Percentiles rank a stretch among this genome's conserved stretches.
These are phyloP conservation scores for Pyrus communis DNA, from an alignment of 306 rosid genomes.

Conservation along the genomic window DNA sequence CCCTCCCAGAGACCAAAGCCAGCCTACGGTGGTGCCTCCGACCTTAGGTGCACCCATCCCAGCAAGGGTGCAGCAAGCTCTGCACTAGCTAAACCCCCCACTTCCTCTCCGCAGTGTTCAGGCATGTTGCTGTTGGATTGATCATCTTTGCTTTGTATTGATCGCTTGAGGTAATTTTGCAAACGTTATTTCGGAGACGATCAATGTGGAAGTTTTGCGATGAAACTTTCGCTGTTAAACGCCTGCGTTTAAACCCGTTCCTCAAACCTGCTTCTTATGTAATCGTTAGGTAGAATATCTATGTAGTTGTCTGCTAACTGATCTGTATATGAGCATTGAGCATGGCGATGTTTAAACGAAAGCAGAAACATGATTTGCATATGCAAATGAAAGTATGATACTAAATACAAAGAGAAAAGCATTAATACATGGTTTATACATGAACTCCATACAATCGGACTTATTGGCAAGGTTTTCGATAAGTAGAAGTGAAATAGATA, in stretches of 20 bases:
- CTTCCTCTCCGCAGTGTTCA: conserved; percentile 16
- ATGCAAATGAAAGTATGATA: not conserved
- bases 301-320: not conserved
- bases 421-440: not conserved
- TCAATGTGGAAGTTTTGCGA: not conserved
- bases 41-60: conserved; percentile 19
- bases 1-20: conserved; percentile 14
- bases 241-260: no score
- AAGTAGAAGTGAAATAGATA: conserved; percentile 5
- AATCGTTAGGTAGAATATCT: not conserved
- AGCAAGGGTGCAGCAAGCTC: conserved; percentile 10
- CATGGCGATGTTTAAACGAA: not conserved
- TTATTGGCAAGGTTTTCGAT: not conserved
- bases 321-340: not conserved
- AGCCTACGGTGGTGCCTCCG: conserved; percentile 25
- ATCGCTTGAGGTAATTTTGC: not conserved
- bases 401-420: not conserved
- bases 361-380: not conserved
- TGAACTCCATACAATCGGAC: not conserved
- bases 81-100: conserved; percentile 9
- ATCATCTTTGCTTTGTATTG: conserved; percentile 16
- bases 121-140: conserved; percentile 17
- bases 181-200: not conserved
- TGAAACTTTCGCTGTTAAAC: not conserved
- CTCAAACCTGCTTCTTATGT: not conserved